Percentiles rank a stretch among this genome's conserved stretches.
Conservation (phyloP, 768 basidiomycete genomes). For the Gautieria morchelliformis region DNA sequence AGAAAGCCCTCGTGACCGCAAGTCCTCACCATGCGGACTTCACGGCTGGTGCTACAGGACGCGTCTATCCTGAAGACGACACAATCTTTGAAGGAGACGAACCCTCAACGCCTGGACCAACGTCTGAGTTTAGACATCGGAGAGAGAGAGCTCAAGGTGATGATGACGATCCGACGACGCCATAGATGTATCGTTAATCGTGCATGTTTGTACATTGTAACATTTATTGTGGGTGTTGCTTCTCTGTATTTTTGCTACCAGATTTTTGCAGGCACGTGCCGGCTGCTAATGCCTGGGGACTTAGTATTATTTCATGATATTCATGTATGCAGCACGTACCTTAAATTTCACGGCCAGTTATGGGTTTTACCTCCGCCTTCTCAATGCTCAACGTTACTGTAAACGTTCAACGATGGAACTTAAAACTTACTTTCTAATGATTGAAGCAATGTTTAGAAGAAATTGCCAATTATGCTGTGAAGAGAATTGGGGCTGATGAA, state of each 20-base stretch:
- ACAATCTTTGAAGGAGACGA: constrained; percentile 42
- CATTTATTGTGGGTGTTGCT: neutral
- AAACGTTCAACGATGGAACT: no score
- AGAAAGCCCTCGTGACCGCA: constrained; percentile 39
- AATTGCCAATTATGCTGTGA: no score
- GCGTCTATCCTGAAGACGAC: neutral
- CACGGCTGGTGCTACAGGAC: neutral
- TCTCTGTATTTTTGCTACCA: neutral
- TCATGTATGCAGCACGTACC: no score
- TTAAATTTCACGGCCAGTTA: no score
- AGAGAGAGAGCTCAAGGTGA: neutral
- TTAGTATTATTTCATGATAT: no score
- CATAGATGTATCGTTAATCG: neutral
- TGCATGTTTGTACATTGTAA: neutral
- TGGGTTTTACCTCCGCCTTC: no score
- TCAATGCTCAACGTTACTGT: no score
- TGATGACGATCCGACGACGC: neutral
- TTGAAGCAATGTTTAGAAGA: no score
- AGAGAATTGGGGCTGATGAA: no score
- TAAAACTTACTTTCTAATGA: no score
- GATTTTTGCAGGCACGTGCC: neutral
- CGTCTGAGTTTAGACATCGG: neutral
- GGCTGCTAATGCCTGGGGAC: no score
- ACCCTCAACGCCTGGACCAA: constrained; percentile 20
- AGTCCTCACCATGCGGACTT: constrained; percentile 23